Evolutionary conservation across 805 yeast species (phyloP), one percentile per base, ranked within the genome.

Genomic region (Pichia cephalocereana): DNA sequence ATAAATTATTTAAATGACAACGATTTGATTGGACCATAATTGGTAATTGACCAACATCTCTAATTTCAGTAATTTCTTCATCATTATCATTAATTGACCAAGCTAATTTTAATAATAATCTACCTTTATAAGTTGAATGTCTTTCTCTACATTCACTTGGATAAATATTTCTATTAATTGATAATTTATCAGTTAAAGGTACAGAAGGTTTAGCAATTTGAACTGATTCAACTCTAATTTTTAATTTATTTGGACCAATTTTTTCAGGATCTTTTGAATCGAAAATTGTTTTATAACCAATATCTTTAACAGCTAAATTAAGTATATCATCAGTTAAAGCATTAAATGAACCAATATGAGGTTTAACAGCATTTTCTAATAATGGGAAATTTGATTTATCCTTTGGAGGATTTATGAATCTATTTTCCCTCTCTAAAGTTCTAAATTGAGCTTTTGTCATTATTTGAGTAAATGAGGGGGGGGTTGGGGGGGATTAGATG

Each of bases 291-390:
- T 83, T 86, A 51, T 78, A 68, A 10, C 98, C 99, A 52, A 93
- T 88, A 61, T 93, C 98, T 59, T 83, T 75, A 43, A 84, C 95
- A 2, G 86, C 97, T 45, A 83, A 70, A 64, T 90, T 88, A 51
- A 93, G 72, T 27, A 93, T 66, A 7, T 96, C 96, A 43, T 74
- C 81, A 26, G 96, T 86, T 49, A 93, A 72, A 6, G 97, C 97
- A 72, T 93, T 85, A 74, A 93, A 93, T 2, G 98, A 91, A 9
- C 96, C 97, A 48, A 93, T 78, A 65, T 93, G 99, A 6, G 99
- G 99, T 49, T 80, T 80, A 39, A 93, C 93, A 15, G 99, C 98
- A 53, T 88, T 96, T 50, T 77, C 77, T 37, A 93, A 74, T 39
- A 89, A 68, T 15, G 96, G 96, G 59, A 70, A 91, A 8, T 86